Percentiles rank a stretch among this genome's conserved stretches.
Conservation (phyloP, 2,329 filamentous ascomycete species). For the Colletotrichum phormii region DNA sequence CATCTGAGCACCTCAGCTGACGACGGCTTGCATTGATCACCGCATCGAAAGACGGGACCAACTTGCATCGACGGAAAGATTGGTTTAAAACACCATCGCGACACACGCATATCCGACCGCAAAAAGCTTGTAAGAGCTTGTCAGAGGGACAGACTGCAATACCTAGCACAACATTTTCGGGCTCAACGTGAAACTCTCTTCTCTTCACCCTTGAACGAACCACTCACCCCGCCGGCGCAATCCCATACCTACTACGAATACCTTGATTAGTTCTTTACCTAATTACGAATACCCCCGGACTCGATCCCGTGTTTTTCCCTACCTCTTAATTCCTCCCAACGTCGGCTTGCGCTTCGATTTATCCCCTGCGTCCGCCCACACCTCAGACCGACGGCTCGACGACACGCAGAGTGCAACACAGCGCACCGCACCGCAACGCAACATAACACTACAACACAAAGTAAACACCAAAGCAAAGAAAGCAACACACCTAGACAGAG, state of each 20-base stretch:
- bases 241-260: neutral
- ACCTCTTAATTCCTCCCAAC: neutral
- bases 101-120: constrained; percentile 30
- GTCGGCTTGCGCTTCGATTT: constrained; percentile 15
- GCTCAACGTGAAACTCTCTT: constrained; percentile 1
- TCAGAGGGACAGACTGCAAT: neutral
- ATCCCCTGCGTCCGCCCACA: neutral
- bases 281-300: neutral
- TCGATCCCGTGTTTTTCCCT: constrained; percentile 10
- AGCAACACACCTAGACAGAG: neutral
- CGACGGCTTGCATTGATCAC: neutral
- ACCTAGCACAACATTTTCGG: neutral
- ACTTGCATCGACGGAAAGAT: constrained; percentile 29
- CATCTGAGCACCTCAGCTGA: neutral
- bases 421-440: neutral
- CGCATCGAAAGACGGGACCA: constrained; percentile 22
- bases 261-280: neutral
- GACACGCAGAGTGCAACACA: neutral
- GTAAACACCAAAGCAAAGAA: neutral
- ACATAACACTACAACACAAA: neutral
- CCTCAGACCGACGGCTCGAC: neutral
- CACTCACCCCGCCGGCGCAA: neutral
- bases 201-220: neutral
- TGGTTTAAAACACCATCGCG: constrained; percentile 37
- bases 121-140: constrained; percentile 15